These are phyloP conservation scores for Groenewaldozyma salmanticensis DNA, from an alignment of 805 yeast species.

Conservation along the genomic window DNA sequence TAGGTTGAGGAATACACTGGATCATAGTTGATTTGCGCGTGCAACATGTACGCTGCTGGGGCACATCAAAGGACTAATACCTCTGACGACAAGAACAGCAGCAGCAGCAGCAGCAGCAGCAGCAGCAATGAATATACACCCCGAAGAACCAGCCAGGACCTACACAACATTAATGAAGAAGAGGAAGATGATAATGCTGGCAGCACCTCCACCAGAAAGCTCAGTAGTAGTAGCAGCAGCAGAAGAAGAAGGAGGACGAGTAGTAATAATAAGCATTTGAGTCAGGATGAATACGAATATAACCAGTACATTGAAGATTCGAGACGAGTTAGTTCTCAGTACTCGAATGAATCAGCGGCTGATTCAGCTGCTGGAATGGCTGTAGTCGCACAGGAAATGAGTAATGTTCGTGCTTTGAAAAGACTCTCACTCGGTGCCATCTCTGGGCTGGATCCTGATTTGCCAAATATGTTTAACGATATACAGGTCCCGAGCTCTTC, in stretches of 20 bases:
- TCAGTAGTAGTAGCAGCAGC: constrained; percentile 4
- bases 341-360: constrained; percentile 3
- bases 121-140: too few relatives aligned
- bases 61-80: too few relatives aligned
- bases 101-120: too few relatives aligned
- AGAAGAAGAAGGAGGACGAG: constrained; percentile 9
- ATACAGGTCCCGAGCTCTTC: neutral
- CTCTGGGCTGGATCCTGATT: constrained; percentile 32
- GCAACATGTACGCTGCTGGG: too few relatives aligned
- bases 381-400: constrained; percentile 33
- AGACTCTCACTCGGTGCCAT: constrained; percentile 32
- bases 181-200: too few relatives aligned
- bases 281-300: constrained; percentile 1
- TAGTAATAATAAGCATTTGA: neutral
- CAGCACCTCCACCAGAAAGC: too few relatives aligned
- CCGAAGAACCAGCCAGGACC: neutral
- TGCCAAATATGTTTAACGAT: constrained; percentile 18
- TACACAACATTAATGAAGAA: neutral
- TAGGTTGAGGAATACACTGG: too few relatives aligned
- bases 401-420: constrained; percentile 31
- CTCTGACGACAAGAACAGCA: too few relatives aligned
- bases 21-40: too few relatives aligned
- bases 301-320: neutral
- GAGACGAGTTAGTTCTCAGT: neutral
- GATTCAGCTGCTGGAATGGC: constrained; percentile 21